These are phyloP conservation scores for Solanum chmielewskii DNA, from an alignment of 257 asterid genomes.

Conservation along the genomic window DNA sequence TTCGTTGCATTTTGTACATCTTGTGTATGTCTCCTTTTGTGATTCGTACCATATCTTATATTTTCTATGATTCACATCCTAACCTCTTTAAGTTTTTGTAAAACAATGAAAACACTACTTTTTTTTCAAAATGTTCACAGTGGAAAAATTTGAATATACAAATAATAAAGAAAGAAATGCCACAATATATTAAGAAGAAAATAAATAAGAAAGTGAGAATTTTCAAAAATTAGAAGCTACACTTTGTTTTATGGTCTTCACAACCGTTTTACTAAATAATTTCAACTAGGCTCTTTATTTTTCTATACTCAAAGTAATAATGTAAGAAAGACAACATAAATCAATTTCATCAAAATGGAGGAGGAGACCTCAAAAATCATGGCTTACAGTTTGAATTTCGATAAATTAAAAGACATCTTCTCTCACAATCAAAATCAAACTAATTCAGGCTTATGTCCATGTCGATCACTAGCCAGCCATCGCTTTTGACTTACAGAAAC, in stretches of 20 bases:
- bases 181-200: neutral
- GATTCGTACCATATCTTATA: neutral
- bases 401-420: neutral
- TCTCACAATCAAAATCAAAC: neutral
- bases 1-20: neutral
- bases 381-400: neutral
- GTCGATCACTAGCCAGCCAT: neutral
- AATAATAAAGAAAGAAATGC: neutral
- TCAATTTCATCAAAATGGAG: neutral
- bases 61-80: neutral
- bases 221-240: neutral
- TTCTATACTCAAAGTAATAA: neutral
- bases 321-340: neutral
- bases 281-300: neutral
- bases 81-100: neutral
- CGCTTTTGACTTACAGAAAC: neutral
- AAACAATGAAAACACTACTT: neutral
- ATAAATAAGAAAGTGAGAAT: neutral
- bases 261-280: too few relatives aligned
- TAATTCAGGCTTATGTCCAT: neutral
- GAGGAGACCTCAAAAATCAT: neutral
- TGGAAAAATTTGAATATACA: neutral
- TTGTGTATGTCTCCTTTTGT: neutral
- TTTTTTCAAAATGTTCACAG: neutral
- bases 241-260: neutral